These are phyloP conservation scores for Taiozyma sp. DNA, from an alignment of 1,139 yeast species.

Conservation along the genomic window DNA sequence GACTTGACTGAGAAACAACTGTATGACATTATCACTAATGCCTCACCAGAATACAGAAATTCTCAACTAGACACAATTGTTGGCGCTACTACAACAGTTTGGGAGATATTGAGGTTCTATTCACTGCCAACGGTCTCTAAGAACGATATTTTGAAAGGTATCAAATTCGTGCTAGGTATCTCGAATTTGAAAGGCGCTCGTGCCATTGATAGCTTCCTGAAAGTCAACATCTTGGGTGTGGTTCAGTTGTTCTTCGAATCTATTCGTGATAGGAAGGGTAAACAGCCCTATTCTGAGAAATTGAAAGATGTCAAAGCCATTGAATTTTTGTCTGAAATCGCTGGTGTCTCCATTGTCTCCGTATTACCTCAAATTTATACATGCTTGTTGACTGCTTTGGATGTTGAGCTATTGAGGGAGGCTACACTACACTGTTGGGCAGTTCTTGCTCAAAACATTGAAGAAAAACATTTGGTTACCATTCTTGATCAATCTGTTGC, in stretches of 20 bases:
- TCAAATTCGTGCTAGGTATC: conserved; percentile 23
- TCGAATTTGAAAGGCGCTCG: conserved; percentile 16
- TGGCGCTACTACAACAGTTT: conserved; percentile 16
- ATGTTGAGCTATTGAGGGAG: conserved; percentile 52
- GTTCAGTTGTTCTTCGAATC: conserved; percentile 77
- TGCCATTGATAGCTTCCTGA: conserved; percentile 33
- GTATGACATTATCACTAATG: conserved; percentile 48
- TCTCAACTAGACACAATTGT: conserved; percentile 38
- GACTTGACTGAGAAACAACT: conserved; percentile 45
- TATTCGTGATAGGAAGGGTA: conserved; percentile 67
- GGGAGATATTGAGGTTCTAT: conserved; percentile 27
- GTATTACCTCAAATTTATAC: conserved; percentile 88
- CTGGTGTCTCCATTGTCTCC: conserved; percentile 57
- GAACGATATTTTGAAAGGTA: conserved; percentile 23
- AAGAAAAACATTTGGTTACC: conserved; percentile 46
- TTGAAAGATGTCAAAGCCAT: conserved; percentile 70
- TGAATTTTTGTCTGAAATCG: conserved; percentile 56
- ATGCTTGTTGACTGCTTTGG: conserved; percentile 77
- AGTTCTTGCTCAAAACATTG: conserved; percentile 44
- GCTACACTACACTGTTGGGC: conserved; percentile 68
- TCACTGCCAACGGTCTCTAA: conserved; percentile 20
- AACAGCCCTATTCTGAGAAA: conserved; percentile 68
- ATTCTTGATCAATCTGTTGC: conserved; percentile 53
- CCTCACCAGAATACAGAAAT: conserved; percentile 36
- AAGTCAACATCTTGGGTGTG: conserved; percentile 65